A percentile compares a stretch with the other conserved stretches of the same genome.
These are phyloP conservation scores for Yarrowia sp. DNA, from an alignment of 805 yeast species.

Conservation along the genomic window DNA sequence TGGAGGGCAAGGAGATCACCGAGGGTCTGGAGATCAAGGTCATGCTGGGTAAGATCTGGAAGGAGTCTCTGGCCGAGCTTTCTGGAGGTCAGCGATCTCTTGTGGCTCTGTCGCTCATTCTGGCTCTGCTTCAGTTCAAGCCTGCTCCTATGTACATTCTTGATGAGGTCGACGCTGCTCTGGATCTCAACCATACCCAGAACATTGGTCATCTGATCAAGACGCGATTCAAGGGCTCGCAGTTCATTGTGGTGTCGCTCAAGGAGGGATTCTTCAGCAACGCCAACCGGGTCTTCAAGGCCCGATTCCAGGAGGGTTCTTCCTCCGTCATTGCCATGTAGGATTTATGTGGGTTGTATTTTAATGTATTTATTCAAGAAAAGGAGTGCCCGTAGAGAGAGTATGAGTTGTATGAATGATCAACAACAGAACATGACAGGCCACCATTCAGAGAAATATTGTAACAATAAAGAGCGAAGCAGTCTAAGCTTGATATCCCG, in stretches of 20 bases:
- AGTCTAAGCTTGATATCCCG: too few relatives aligned
- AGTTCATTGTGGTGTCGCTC: conserved; percentile 93
- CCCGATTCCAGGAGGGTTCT: conserved; percentile 95
- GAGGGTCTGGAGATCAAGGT: conserved; percentile 92
- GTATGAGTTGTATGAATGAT: background rate
- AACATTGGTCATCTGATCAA: conserved; percentile 96
- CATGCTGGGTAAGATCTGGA: conserved; percentile 91
- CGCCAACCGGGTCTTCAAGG: conserved; percentile 92
- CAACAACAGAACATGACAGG: too few relatives aligned
- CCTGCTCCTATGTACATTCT: conserved; percentile 99
- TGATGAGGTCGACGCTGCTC: conserved; percentile 98
- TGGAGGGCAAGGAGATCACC: conserved; percentile 80
- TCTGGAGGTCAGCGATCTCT: conserved; percentile 98
- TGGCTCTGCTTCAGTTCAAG: conserved; percentile 90
- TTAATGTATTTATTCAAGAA: conserved; percentile 21
- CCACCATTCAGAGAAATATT: too few relatives aligned
- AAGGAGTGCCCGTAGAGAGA: too few relatives aligned
- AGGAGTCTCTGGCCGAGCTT: conserved; percentile 89
- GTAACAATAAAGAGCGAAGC: too few relatives aligned
- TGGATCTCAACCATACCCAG: conserved; percentile 95
- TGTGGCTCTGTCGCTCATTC: conserved; percentile 87
- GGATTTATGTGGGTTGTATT: conserved; percentile 14
- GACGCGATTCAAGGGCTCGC: conserved; percentile 93
- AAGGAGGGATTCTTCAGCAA: conserved; percentile 98
- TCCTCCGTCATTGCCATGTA: conserved; percentile 67